Evolutionary conservation across 2,329 filamentous ascomycete genomes (phyloP).

Genomic region (Beauveria pseudobassiana): DNA sequence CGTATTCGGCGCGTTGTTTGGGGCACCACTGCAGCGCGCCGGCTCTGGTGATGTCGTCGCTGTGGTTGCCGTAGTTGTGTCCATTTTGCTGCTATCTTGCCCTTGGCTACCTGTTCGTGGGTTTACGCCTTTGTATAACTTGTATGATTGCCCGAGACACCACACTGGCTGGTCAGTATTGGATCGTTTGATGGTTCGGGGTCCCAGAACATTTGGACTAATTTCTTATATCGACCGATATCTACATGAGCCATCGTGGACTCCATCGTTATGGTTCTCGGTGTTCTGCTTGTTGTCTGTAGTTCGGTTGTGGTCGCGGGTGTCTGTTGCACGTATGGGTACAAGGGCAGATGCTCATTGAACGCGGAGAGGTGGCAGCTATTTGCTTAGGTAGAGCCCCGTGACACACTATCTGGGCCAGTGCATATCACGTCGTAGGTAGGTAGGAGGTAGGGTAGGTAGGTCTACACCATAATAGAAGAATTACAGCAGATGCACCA

Average conservation of each 20-base stretch:
- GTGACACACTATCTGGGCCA: too few relatives aligned
- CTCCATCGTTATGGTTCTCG: constrained; percentile 21
- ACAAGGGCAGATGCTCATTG: neutral
- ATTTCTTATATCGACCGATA: constrained; percentile 66
- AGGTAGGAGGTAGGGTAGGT: too few relatives aligned
- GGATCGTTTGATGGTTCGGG: constrained; percentile 78
- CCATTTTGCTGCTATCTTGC: constrained; percentile 18
- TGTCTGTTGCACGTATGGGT: neutral
- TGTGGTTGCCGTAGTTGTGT: neutral
- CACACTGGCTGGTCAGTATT: constrained; percentile 64
- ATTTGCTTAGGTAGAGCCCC: too few relatives aligned
- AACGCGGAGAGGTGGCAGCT: neutral
- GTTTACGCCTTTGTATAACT: constrained; percentile 21
- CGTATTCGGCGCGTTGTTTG: constrained; percentile 32
- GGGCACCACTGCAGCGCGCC: constrained; percentile 12
- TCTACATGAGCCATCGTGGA: constrained; percentile 52
- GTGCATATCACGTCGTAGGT: too few relatives aligned
- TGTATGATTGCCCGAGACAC: constrained; percentile 61
- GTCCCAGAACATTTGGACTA: constrained; percentile 90
- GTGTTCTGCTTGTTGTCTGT: neutral
- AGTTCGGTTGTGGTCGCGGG: neutral
- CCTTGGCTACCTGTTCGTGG: constrained; percentile 7
- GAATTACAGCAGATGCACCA: too few relatives aligned
- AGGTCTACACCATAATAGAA: too few relatives aligned
- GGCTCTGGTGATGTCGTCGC: constrained; percentile 8